These are phyloP conservation scores for Colletotrichum sp. DNA, from an alignment of 2,329 filamentous ascomycete species.

Conservation along the genomic window DNA sequence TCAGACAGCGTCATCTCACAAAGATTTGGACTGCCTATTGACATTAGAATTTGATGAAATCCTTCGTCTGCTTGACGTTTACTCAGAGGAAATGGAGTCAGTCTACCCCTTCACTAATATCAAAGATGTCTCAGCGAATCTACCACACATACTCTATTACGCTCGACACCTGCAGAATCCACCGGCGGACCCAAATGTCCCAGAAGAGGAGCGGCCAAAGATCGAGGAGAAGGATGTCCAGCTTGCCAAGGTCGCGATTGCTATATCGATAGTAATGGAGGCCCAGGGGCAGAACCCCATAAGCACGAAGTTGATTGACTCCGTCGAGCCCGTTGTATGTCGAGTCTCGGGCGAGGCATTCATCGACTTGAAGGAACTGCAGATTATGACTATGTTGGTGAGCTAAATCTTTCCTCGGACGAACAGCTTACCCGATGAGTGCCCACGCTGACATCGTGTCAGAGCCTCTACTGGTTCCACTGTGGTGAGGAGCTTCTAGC, in stretches of 20 bases:
- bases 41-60: conserved; percentile 27
- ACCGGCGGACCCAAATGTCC: background rate
- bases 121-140: conserved; percentile 27
- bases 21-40: background rate
- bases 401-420: background rate
- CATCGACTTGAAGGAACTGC: conserved; percentile 38
- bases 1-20: conserved; percentile 15
- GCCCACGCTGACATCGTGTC: background rate
- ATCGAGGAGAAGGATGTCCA: conserved; percentile 32
- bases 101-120: conserved; percentile 40
- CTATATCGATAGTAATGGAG: conserved; percentile 36
- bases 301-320: conserved; percentile 30
- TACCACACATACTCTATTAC: conserved; percentile 29
- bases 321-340: conserved; percentile 32
- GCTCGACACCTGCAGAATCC: conserved; percentile 19
- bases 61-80: conserved; percentile 36
- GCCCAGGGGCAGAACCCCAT: conserved; percentile 33
- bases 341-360: conserved; percentile 27
- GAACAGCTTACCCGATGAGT: rapidly evolving
- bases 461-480: conserved; percentile 49
- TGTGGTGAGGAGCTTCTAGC: conserved; percentile 54
- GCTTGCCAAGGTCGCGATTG: conserved; percentile 37
- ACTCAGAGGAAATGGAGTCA: conserved; percentile 43
- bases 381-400: conserved; percentile 36
- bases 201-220: background rate